A percentile compares a stretch with the other conserved stretches of the same genome.
Conservation (phyloP, 768 basidiomycete genomes). For the Phaeotremella skinneri region DNA sequence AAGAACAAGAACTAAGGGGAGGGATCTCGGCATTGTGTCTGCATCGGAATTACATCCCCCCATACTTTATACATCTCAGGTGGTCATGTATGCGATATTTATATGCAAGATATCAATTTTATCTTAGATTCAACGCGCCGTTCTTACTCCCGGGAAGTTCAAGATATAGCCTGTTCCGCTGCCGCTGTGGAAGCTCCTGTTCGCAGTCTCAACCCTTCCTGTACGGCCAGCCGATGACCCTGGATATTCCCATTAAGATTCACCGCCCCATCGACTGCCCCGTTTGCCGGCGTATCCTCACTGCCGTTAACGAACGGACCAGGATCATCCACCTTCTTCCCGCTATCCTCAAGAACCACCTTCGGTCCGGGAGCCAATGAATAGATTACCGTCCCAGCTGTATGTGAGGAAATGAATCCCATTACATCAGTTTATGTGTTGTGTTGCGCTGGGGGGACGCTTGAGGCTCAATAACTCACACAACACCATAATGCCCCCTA, state of each 20-base stretch:
- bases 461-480: slow-evolving; percentile 29
- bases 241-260: not conserved
- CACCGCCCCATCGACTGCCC: not conserved
- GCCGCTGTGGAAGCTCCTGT: not conserved
- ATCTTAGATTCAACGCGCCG: not conserved
- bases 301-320: too few relatives aligned
- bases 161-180: not conserved
- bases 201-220: not conserved
- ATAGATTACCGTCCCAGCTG: not conserved
- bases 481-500: slow-evolving; percentile 74
- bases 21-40: too few relatives aligned
- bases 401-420: too few relatives aligned
- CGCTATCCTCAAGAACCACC: not conserved
- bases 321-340: not conserved
- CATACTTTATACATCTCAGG: not conserved
- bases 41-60: not conserved
- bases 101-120: too few relatives aligned
- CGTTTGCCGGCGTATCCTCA: too few relatives aligned
- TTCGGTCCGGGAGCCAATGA: not conserved
- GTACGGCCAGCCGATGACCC: too few relatives aligned
- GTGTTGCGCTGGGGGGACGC: too few relatives aligned
- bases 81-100: not conserved
- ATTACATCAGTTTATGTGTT: too few relatives aligned
- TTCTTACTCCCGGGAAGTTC: not conserved
- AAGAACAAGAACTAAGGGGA: slow-evolving; percentile 42